Evolutionary conservation across 1,139 yeast species (phyloP).

Genomic region (Suhomyces bolitotheri): DNA sequence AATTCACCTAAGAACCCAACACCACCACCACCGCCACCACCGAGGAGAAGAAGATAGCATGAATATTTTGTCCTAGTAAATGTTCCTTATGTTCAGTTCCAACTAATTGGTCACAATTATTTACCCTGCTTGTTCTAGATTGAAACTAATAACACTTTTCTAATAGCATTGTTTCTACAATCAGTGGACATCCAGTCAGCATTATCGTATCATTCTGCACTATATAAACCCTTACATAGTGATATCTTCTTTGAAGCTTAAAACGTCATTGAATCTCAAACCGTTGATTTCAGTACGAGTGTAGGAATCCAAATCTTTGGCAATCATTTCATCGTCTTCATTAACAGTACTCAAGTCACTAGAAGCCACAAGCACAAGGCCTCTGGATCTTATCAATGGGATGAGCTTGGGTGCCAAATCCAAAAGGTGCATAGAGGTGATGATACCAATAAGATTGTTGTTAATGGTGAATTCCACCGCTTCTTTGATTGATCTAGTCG

Average conservation of each 20-base stretch:
- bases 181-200: too few relatives aligned
- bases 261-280: constrained; percentile 59
- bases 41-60: constrained; percentile 18
- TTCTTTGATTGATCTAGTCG: constrained; percentile 48
- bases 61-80: too few relatives aligned
- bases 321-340: constrained; percentile 30
- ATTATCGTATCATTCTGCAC: too few relatives aligned
- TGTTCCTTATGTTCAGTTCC: too few relatives aligned
- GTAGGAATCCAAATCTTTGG: constrained; percentile 44
- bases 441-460: constrained; percentile 82
- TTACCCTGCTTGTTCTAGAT: too few relatives aligned
- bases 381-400: constrained; percentile 75
- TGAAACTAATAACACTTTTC: too few relatives aligned
- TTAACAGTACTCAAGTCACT: constrained; percentile 34
- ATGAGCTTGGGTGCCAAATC: constrained; percentile 74
- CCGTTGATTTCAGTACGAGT: constrained; percentile 71
- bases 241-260: constrained; percentile 70
- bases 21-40: constrained; percentile 15
- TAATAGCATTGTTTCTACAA: too few relatives aligned
- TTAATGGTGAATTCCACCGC: constrained; percentile 68
- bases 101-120: too few relatives aligned
- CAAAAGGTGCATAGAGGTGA: constrained; percentile 70
- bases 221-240: constrained; percentile 64
- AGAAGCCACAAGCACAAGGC: constrained; percentile 78
- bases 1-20: constrained; percentile 1